Evolutionary conservation across 2,329 filamentous ascomycete species (phyloP).

Genomic region (Plenodomus biglobosus): DNA sequence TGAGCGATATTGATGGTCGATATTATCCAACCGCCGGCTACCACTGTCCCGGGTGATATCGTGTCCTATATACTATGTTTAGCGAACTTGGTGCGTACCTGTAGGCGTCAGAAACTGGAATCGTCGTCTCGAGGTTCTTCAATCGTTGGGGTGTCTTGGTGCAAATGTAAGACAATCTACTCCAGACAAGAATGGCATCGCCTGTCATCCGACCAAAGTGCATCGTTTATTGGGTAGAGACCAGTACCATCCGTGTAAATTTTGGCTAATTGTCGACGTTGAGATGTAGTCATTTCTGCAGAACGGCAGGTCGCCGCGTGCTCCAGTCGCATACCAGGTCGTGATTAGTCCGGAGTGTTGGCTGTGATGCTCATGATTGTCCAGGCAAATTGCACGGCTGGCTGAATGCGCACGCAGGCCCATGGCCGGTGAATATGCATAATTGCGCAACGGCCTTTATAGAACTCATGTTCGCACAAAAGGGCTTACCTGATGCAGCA

Average conservation of each 20-base stretch:
- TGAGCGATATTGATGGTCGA: conserved; percentile 10
- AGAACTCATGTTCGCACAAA: conserved; percentile 33
- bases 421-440: conserved; percentile 23
- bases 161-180: no score
- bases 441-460: conserved; percentile 23
- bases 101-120: no score
- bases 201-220: no score
- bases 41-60: conserved; percentile 8
- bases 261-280: conserved; percentile 2
- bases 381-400: conserved; percentile 25
- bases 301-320: conserved; percentile 15
- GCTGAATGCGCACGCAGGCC: conserved; percentile 26
- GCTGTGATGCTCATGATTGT: conserved; percentile 17
- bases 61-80: conserved; percentile 7
- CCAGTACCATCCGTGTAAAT: no score
- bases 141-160: no score
- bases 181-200: no score
- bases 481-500: conserved; percentile 2
- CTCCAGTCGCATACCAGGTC: conserved; percentile 28
- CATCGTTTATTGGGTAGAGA: no score
- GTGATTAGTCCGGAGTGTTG: conserved; percentile 24
- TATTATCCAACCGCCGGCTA: conserved; percentile 28
- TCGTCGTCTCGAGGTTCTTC: no score
- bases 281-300: background rate
- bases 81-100: conserved; percentile 10